phyloP scores from a whole-genome alignment of 495 filamentous ascomycete genomes.

The Aspergillus hancockii region DNA sequence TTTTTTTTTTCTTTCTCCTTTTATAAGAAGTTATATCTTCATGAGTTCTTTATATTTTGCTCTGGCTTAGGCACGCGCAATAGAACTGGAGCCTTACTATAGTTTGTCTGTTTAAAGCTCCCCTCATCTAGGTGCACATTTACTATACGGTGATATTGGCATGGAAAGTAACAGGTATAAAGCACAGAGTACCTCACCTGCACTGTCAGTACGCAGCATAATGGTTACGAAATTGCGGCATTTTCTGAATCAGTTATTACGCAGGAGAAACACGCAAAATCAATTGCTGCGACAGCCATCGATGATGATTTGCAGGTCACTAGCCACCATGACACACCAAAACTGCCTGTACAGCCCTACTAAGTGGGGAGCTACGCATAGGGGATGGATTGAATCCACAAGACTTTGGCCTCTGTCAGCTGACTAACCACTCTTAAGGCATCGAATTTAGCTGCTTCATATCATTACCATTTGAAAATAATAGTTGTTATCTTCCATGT shows the following conservation, averaged over 20 bases:
- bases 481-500: not conserved
- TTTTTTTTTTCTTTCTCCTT: too few relatives aligned
- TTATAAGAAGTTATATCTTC: too few relatives aligned
- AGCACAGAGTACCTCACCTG: not conserved
- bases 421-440: conserved; percentile 12
- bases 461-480: not conserved
- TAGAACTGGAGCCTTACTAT: too few relatives aligned
- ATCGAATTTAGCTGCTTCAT: not conserved
- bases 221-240: conserved; percentile 21
- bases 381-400: conserved; percentile 5
- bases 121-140: too few relatives aligned
- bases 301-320: conserved; percentile 28
- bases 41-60: too few relatives aligned
- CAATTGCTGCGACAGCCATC: conserved; percentile 11
- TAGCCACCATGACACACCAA: conserved; percentile 32
- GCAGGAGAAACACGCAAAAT: conserved; percentile 17
- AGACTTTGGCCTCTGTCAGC: conserved; percentile 15
- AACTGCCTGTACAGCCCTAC: conserved; percentile 23
- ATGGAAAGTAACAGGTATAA: too few relatives aligned
- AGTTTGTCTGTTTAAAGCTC: too few relatives aligned
- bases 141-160: too few relatives aligned
- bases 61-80: too few relatives aligned
- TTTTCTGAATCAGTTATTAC: conserved; percentile 24
- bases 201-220: not conserved
- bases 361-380: conserved; percentile 17